These are phyloP conservation scores for Przewalskia tangutica DNA, from an alignment of 257 asterid species.

Conservation along the genomic window DNA sequence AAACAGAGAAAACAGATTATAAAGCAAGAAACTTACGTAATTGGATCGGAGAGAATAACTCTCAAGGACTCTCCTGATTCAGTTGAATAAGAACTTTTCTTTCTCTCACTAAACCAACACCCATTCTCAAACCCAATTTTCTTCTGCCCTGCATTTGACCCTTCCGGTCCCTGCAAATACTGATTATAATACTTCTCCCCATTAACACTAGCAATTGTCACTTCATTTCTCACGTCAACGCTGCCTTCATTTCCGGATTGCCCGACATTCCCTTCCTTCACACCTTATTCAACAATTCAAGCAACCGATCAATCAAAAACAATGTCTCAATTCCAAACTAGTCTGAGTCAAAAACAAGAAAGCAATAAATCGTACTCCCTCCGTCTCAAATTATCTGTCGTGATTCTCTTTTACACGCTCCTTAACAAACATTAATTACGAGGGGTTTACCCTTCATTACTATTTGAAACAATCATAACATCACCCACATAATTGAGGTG, in stretches of 20 bases:
- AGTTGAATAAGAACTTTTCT: slow-evolving; percentile 36
- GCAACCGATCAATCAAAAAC: background rate
- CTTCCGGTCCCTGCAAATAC: slow-evolving; percentile 44
- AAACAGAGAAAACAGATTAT: background rate
- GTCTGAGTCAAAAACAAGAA: background rate
- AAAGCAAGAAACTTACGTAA: slow-evolving; percentile 45
- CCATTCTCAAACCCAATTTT: slow-evolving; percentile 42
- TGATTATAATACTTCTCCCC: slow-evolving; percentile 43
- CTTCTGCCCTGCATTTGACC: slow-evolving; percentile 49
- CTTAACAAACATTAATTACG: too few relatives aligned
- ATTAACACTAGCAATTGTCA: slow-evolving; percentile 25
- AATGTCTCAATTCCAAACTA: background rate
- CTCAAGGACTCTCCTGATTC: slow-evolving; percentile 73
- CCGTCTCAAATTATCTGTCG: too few relatives aligned
- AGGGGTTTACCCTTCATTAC: too few relatives aligned
- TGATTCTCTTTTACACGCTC: too few relatives aligned
- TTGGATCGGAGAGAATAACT: slow-evolving; percentile 70
- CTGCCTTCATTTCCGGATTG: slow-evolving; percentile 30
- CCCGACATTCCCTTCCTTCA: slow-evolving; percentile 39
- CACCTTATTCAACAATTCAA: slow-evolving; percentile 19
- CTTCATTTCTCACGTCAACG: slow-evolving; percentile 32
- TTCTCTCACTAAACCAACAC: slow-evolving; percentile 70
- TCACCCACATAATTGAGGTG: too few relatives aligned
- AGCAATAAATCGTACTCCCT: background rate
- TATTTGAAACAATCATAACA: too few relatives aligned